Base-by-base conservation (phyloP, 495 filamentous ascomycete species). In the Penicillium coffeae region DNA sequence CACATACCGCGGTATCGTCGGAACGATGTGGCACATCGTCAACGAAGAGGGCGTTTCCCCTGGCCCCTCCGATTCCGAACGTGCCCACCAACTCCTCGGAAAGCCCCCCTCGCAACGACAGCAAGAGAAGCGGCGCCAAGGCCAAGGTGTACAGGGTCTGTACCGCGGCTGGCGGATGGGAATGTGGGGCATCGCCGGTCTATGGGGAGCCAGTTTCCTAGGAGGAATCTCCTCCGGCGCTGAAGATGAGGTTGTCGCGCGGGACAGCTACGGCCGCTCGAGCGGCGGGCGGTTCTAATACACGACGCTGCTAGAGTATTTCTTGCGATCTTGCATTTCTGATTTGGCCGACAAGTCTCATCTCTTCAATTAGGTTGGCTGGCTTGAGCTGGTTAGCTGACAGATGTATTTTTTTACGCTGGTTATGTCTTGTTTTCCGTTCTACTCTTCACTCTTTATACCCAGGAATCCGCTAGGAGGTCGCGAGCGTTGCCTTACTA, bases 151-250 rank as follows among this genome's bases (percentile, higher is more conserved):
- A 20, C 77, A 86, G 21, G 93, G 94, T 0, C 72, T 98, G 12
- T 95, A 89, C 77, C 78, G 93, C 38, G 93, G 93, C 12, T 98
- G 93, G 93, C 84, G 88, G 59, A 85, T 96, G 14, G 90, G 90
- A 8, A 88, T 94, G 79, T 97, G 93, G 93, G 92, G 91, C 0
- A 71, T 96, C 46, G 84, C 92, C 13, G 92, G 92, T 15, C 80
- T 95, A 18, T 92, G 91, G 89, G 84, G 86, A 18, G 77, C 85
- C 48, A 78, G 71, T 42, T 70, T 84, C 8, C 50, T 88, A 27
- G 84, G 85, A 12, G 72, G 72, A 25, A 63, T 70, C 8, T 58
- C 64, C 4, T 64, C 55, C 1, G 58, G 50, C 19, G 56, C 59
- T 25, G 65, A 70, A 33, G 70, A 74, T 5, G 69, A 70, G 21